Evolutionary conservation across 208 protist genomes (phyloP).

Genomic region (Leishmania guyanensis): DNA sequence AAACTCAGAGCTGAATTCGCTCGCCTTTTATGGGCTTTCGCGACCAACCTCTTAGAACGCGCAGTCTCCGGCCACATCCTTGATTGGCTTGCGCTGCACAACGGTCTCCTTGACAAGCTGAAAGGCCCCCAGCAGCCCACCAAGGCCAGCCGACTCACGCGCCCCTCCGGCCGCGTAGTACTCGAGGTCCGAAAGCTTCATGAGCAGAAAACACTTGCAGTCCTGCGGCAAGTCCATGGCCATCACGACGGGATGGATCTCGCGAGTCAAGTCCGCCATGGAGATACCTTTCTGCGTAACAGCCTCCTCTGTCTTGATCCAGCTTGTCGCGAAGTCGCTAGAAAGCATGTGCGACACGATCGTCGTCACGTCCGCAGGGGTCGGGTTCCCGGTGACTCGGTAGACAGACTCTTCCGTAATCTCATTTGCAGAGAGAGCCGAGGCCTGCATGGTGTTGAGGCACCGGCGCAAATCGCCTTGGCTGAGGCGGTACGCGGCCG

Average conservation of each 20-base stretch:
- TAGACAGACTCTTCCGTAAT: constrained; percentile 86
- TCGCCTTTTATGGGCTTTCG: neutral
- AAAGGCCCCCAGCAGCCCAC: constrained; percentile 77
- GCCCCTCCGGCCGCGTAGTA: constrained; percentile 81
- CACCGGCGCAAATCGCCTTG: constrained; percentile 97
- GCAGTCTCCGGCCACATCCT: constrained; percentile 35
- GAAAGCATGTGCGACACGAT: constrained; percentile 81
- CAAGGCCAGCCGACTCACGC: constrained; percentile 56
- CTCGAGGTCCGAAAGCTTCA: constrained; percentile 78
- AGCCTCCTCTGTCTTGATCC: constrained; percentile 49
- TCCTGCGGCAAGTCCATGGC: constrained; percentile 84
- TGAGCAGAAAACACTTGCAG: constrained; percentile 83
- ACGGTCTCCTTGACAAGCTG: constrained; percentile 86
- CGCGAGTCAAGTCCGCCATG: constrained; percentile 68
- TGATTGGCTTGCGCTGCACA: constrained; percentile 72
- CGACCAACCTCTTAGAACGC: neutral
- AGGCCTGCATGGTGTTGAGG: constrained; percentile 97
- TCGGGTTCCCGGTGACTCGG: constrained; percentile 84
- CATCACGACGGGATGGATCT: constrained; percentile 84
- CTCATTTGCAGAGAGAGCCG: constrained; percentile 68
- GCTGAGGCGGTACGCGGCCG: constrained; percentile 92
- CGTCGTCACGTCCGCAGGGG: constrained; percentile 66
- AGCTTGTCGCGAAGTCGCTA: constrained; percentile 61
- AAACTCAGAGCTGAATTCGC: neutral
- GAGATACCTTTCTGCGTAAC: constrained; percentile 71